Base-by-base conservation (phyloP, 202 grass and related monocot genomes). In the Cymbopogon flexuosus region DNA sequence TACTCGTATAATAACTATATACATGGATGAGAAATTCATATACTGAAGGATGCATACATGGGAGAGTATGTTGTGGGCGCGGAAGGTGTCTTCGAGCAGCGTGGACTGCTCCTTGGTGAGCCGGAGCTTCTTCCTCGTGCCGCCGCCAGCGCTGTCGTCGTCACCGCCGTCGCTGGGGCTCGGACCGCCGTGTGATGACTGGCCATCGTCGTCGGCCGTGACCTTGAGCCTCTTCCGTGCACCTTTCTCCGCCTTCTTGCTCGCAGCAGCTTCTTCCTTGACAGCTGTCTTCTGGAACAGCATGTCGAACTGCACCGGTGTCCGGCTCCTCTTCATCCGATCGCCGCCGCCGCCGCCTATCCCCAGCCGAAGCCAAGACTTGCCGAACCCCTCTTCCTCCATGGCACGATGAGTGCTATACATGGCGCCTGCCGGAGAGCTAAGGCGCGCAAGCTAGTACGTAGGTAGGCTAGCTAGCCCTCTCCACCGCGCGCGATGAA, bases 121-220 rank as follows among this genome's bases (percentile, higher is more conserved):
- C 69, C 85, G 49, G 18, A 94, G 91, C 70, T 97, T 97, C 87
- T 94, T 94, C 80, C 81, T 92, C 61, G 67, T 9, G 56, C 80
- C 40, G 0, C 27, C 69, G 13, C 61, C 60, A 23, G 21, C 8
- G 3, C 2, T 6, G 2, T 54, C 85, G 29, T 12, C 49, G 10
- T 33, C 83, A 0, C 43, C 84, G 41, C 19, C 76, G 5, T 86
- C 82, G 35, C 83, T 89, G 4, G 41, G 15, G 18, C 77, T 60
- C 12, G 62, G 27, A 15, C 23, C 51, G 18, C 23, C 40, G 13
- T 39, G 51, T 14, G 68, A 79, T 1, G 31, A 82, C 5, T 21
- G 46, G 1, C 36, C 46, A 21, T 68, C 66, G 5, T 58, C 65
- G 12, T 3, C 3, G 0, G 27, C 5, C 23, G 22, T 30, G 5